Percentiles rank a stretch among this genome's conserved stretches.
Evolutionary conservation across 106 monocot genomes (phyloP).

Genomic region (Apostasia shenzhenica): DNA sequence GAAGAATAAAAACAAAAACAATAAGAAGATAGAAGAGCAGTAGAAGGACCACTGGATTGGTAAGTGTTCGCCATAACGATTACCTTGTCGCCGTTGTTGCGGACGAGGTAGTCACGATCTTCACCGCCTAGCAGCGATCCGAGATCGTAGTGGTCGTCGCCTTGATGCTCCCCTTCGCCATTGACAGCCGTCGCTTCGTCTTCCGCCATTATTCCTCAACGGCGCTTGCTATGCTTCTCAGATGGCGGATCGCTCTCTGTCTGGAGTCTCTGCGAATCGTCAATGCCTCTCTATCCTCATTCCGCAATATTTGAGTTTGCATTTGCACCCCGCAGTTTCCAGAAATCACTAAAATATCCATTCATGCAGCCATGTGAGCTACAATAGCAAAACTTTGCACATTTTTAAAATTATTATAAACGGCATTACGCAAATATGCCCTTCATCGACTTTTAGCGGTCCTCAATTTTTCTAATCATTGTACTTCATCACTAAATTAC

Average conservation of each 20-base stretch:
- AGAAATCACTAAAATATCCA: too few relatives aligned
- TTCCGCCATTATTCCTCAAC: slow-evolving; percentile 12
- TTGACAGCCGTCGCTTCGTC: background rate
- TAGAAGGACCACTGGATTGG: background rate
- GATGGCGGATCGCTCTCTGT: background rate
- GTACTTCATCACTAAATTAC: too few relatives aligned
- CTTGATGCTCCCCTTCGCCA: background rate
- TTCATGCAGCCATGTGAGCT: too few relatives aligned
- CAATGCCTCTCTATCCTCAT: too few relatives aligned
- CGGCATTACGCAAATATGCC: too few relatives aligned
- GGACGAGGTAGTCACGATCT: slow-evolving; percentile 50
- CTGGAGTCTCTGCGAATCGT: too few relatives aligned
- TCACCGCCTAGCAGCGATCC: slow-evolving; percentile 29
- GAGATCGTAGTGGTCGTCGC: slow-evolving; percentile 13
- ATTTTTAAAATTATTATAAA: too few relatives aligned
- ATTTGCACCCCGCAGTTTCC: too few relatives aligned
- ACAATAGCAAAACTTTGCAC: too few relatives aligned
- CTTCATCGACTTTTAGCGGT: too few relatives aligned
- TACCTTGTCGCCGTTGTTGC: slow-evolving; percentile 58
- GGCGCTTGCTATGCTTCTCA: background rate
- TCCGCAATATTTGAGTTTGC: too few relatives aligned
- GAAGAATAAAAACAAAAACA: background rate
- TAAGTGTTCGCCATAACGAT: background rate
- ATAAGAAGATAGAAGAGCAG: background rate
- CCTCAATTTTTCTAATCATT: too few relatives aligned